Base-by-base conservation (phyloP, 1,284 basidiomycete genomes). In the Omphalotus olearius region DNA sequence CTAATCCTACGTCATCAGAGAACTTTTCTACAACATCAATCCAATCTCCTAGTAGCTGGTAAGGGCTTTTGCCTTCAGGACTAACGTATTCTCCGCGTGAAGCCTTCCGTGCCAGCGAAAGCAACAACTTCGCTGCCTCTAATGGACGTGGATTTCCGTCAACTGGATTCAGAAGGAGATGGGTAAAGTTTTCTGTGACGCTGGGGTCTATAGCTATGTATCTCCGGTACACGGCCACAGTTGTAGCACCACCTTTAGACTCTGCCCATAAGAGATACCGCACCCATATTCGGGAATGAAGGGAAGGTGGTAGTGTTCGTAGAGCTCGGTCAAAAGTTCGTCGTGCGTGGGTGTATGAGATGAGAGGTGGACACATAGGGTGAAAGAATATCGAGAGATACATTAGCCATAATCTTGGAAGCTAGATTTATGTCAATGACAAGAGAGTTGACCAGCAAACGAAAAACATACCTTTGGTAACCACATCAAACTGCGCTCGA, bases 181-280 rank as follows among this genome's bases (percentile, higher is more conserved):
- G 70, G 23, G 91, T 86, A 66, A 93, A 97, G 51, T 85, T 82
- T 64, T 95, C 91, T 2, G 93, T 96, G 54, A 96, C 64, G 56
- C 79, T 87, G 1, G 91, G 87, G 67, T 97, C 94, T 48, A 94
- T 78, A 48, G 80, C 72, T 38, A 99, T 83, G 66, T 96, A 98
- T 38, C 97, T 82, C 53, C 95, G 81, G 74, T 96, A 99, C 14
- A 97, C 83, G 20, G 86, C 75, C 47, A 94, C 90, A 39, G 88
- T 90, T 0, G 91, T 91, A 45, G 83, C 70, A n/a, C 93, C 93
- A 51, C 92, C 91, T 62, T 80, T 82, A 25, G 75, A 67, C 72
- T 97, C 93, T 2, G 95, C 90, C 93, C 94, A 98, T 6, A 90
- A 75, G n/a, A 99, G 80, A 67, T 98, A 99, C 46, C 91, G 78